Evolutionary conservation across 2,329 filamentous ascomycete species (phyloP), one percentile per base, ranked within the genome.

Genomic region (Westerdykella ornata): DNA sequence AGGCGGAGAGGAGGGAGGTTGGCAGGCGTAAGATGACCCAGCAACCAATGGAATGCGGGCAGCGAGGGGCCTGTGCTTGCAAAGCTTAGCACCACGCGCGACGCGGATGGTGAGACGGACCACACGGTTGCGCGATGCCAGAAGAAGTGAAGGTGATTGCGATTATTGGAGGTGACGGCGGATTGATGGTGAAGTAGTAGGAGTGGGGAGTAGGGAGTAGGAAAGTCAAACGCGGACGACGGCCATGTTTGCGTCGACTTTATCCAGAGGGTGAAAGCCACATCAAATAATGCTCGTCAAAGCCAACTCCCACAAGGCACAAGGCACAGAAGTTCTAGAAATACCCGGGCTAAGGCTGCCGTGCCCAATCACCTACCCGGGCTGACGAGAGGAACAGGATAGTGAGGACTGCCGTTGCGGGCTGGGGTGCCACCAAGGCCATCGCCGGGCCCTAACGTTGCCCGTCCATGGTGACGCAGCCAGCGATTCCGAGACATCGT

Each of bases 391-490:
- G 22, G 22, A 26, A 26, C 22, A 26, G 22, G 22, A 26, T 7
- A 26, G n/a, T n/a, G n/a, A n/a, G n/a, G n/a, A n/a, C n/a, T n/a
- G 22, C 22, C 22, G 22, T 26, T 26, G 22, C 22, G 22, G 54
- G 59, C 56, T 57, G 53, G 57, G 41, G 57, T 56, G 39, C 41
- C 51, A 59, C 53, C 46, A 50, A 17, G 39, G 28, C 46, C 46
- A 6, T n/a, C 12, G 3, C 30, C 30, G n/a, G 16, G 4, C n/a
- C 30, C 12, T 33, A n/a, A 33, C 30, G 30, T 33, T 33, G 22
- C 22, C 22, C 12, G 22, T 8, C 22, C 12, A 26, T 26, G 22
- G 22, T 26, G 22, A 26, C 22, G 12, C 22, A 26, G 22, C 22
- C 22, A 26, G 22, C 22, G 8, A 26, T 26, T 11, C 22, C 3